Percentiles rank a stretch among this genome's conserved stretches.
phyloP scores from a whole-genome alignment of 2,329 filamentous ascomycete species.

The Cladosporium sp. region DNA sequence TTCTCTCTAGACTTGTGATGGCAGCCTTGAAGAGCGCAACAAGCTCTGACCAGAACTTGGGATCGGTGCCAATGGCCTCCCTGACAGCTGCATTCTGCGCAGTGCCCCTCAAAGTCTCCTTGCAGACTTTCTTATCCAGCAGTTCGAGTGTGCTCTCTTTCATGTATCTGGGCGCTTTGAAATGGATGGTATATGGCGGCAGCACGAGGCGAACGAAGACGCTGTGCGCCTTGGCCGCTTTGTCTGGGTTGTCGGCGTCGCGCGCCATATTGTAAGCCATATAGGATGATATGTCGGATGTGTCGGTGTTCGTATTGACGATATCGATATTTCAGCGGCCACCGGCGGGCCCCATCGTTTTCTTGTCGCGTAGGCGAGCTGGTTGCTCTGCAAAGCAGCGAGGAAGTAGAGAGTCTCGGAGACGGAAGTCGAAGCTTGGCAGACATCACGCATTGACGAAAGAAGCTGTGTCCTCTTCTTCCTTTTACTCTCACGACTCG shows the following conservation, averaged over 20 bases:
- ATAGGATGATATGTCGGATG: not conserved
- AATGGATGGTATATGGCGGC: conserved; percentile 53
- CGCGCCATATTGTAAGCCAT: conserved; percentile 18
- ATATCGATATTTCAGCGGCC: conserved; percentile 10
- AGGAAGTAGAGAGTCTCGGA: too few species aligned
- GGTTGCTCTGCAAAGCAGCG: conserved; percentile 3
- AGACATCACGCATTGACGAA: too few species aligned
- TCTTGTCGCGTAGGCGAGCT: conserved; percentile 4
- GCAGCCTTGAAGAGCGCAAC: conserved; percentile 55
- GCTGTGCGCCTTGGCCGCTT: conserved; percentile 33
- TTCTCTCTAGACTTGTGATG: conserved; percentile 57
- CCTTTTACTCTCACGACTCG: too few species aligned
- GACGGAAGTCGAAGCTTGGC: too few species aligned
- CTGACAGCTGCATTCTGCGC: conserved; percentile 50
- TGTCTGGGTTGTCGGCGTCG: conserved; percentile 15
- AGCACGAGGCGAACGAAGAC: conserved; percentile 44
- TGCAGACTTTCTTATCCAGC: conserved; percentile 51
- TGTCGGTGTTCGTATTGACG: not conserved
- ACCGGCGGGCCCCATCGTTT: conserved; percentile 11
- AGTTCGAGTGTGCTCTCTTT: conserved; percentile 56
- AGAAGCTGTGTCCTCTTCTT: too few species aligned
- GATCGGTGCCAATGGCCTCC: conserved; percentile 53
- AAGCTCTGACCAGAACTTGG: conserved; percentile 57
- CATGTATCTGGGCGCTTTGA: conserved; percentile 57
- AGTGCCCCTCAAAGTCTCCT: conserved; percentile 57